Base-by-base conservation (phyloP, 2,329 filamentous ascomycete species). In the Aspergillus intermedius region DNA sequence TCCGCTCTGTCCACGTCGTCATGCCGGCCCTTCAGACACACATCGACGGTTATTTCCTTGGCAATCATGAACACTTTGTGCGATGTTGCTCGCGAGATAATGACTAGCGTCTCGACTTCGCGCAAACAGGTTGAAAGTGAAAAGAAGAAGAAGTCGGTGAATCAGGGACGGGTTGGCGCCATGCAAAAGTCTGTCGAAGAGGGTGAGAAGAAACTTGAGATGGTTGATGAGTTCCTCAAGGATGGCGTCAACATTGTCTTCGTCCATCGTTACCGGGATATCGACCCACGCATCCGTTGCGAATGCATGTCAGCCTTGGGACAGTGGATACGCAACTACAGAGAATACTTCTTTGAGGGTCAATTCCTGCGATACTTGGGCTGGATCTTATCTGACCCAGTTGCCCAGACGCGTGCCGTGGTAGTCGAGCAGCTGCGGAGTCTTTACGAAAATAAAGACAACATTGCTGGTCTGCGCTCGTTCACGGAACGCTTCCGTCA, bases 181-280 rank as follows among this genome's bases (percentile, higher is more conserved):
- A 82, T 93, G 21, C 82, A 94, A 62, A 77, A 80, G 39, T 86
- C 82, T 48, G 77, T 91, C 35, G 78, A 85, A 40, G 81, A 90
- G 55, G 83, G 84, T 32, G 83, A 84, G 54, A 74, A 81, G 52
- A 84, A 83, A 62, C 78, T 88, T 30, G 83, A 88, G 50, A 74
- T 78, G 10, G 81, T 89, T 46, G 84, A 88, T 54, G 78, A 80
- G 25, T 77, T 84, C 51, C 83, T 97, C 49, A 85, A 85, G 56
- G 89, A 94, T 56, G 88, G 90, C 60, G 95, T 97, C 63, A 87
- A 95, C 58, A 87, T 88, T 2, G 84, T 97, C 42, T 98, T 95
- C 64, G 86, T 96, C 25, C 91, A 98, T 69, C 84, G 93, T 43
- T 98, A 97, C 68, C 87, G 93, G 52, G 93, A 98, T 64, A 82